Evolutionary conservation across 371 early-diverging fungal genomes (phyloP), one percentile per base, ranked within the genome.

Genomic region (Zancudomyces culisetae): DNA sequence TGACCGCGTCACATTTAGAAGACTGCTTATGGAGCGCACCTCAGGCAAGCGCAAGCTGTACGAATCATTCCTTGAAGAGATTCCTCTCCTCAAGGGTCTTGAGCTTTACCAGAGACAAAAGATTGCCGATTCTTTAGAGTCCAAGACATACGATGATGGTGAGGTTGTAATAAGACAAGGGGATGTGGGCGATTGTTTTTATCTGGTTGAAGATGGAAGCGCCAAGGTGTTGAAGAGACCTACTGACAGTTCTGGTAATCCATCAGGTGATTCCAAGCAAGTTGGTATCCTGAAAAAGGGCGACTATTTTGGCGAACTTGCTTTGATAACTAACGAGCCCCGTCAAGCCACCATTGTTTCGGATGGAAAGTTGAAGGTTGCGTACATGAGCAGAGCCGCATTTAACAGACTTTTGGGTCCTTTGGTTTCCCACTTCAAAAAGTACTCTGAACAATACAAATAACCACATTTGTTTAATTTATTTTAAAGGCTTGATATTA

Each of bases 241-340:
- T 10, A 24, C 48, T 27, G 21, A 21, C 12, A 27, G 26, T n/a
- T 10, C 3, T 8, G 28, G 28, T 20, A 15, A 13, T 26, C 26
- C 8, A 3, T 15, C 6, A 21, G 18, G 13, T 27, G 45, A 20
- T 8, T 66, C 72, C 19, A 80, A 81, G 59, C 72, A 79, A 58
- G 76, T 86, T 58, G 80, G 80, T 52, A 72, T 77, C 27, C 63
- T 85, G 54, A 71, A 73, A 40, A 82, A 85, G 65, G 97, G 97
- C 28, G 83, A 81, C 45, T 96, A 96, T 61, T 96, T 96, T 77
- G 97, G 97, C 71, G 97, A 96, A 70, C 73, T 96, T 46, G 90
- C 95, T 2, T 70, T 96, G 24, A 66, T 96, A 13, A 86, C 82
- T 41, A 83, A 96, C 63, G 76, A 81, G 53, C 93, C 93, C 12